Conservation (phyloP, 371 early-diverging fungal genomes). For the Syncephalastrum contaminatum region DNA sequence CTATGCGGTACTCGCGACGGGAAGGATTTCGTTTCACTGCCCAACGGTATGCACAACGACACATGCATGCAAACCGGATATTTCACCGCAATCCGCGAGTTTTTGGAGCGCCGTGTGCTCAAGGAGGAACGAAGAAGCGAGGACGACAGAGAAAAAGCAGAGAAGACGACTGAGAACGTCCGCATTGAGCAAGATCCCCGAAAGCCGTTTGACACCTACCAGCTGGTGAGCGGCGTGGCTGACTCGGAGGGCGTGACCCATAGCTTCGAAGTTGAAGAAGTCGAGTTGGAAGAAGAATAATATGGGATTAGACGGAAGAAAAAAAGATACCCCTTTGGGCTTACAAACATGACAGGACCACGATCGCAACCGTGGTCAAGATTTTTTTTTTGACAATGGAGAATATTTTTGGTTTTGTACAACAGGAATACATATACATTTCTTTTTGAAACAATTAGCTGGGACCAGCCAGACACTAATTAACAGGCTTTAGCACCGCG, state of each 20-base stretch:
- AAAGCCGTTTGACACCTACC: constrained; percentile 18
- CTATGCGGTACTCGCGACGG: constrained; percentile 53
- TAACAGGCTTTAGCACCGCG: too few species aligned
- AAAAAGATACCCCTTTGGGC: neutral
- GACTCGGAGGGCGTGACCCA: constrained; percentile 36
- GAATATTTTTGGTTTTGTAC: too few species aligned
- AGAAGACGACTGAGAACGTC: constrained; percentile 4
- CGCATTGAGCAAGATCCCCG: constrained; percentile 9
- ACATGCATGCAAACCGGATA: constrained; percentile 87
- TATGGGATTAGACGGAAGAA: neutral
- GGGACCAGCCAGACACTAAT: too few species aligned
- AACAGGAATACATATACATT: too few species aligned
- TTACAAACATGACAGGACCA: too few species aligned
- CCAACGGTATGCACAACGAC: constrained; percentile 88
- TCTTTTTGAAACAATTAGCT: too few species aligned
- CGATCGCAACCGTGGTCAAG: too few species aligned
- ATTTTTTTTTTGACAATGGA: too few species aligned
- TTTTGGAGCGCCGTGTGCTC: constrained; percentile 23
- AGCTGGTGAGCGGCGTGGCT: constrained; percentile 39
- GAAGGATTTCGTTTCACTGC: constrained; percentile 61
- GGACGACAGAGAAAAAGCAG: constrained; percentile 10
- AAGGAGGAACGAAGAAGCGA: constrained; percentile 20
- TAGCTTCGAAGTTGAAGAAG: constrained; percentile 29
- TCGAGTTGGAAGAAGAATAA: constrained; percentile 31
- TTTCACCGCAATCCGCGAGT: constrained; percentile 69